A percentile compares a stretch with the other conserved stretches of the same genome.
Conservation (phyloP, 2,329 filamentous ascomycete genomes). For the Colletotrichum sansevieriae region DNA sequence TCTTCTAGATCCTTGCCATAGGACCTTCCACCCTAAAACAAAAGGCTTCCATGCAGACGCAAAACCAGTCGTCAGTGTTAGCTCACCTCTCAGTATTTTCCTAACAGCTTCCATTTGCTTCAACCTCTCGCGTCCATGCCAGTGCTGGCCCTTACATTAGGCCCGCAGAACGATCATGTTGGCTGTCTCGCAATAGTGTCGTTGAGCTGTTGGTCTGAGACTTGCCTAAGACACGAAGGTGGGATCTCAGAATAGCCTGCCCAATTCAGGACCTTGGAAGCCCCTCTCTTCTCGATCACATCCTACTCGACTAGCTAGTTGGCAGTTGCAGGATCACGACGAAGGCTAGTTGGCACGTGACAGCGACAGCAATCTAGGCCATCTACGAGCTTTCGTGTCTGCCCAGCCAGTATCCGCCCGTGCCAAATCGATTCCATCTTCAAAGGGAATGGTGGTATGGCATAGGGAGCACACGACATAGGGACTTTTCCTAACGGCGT, state of each 20-base stretch:
- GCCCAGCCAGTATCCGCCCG: conserved; percentile 18
- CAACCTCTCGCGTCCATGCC: not conserved
- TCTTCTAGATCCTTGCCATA: not conserved
- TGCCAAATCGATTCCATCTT: conserved; percentile 10
- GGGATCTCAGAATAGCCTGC: not conserved
- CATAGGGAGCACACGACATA: conserved; percentile 21
- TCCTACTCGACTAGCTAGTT: too few species aligned
- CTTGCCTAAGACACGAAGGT: conserved; percentile 5
- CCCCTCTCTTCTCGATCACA: too few species aligned
- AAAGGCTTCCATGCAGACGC: not conserved
- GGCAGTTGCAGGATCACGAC: too few species aligned
- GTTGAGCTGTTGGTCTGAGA: conserved; percentile 36
- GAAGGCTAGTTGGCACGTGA: conserved; percentile 14
- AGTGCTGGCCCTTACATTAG: conserved; percentile 4
- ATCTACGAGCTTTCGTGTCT: not conserved
- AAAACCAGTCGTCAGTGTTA: not conserved
- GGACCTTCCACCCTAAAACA: not conserved
- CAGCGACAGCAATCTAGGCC: conserved; percentile 10
- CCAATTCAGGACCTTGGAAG: too few species aligned
- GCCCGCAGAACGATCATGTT: conserved; percentile 1
- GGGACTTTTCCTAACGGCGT: too few species aligned
- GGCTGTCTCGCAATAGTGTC: conserved; percentile 26
- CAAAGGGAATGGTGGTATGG: conserved; percentile 15
- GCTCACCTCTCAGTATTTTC: not conserved
- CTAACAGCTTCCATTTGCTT: not conserved